Evolutionary conservation across 306 rosid genomes (phyloP), one percentile per base, ranked within the genome.

Genomic region (Ceratonia siliqua): DNA sequence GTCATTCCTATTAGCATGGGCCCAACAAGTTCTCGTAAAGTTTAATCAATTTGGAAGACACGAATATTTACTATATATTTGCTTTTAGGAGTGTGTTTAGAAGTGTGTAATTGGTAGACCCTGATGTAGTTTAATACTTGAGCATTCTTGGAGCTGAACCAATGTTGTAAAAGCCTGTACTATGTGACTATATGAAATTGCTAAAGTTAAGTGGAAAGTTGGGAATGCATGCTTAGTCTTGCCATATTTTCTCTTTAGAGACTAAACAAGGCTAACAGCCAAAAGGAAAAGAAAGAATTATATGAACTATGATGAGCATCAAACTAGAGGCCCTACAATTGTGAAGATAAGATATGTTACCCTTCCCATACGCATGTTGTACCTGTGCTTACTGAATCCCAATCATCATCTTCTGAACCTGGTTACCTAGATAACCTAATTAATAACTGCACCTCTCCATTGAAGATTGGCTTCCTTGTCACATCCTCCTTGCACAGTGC

Each of bases 71-170:
- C 1, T 43, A 13, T 43, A 13, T 43, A 13, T 13, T 43, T 14
- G 49, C 49, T 42, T 42, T 7, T 42, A 42, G 54, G 21, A n/a
- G n/a, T n/a, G 35, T 35, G 21, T 21, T 32, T 41, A 8, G 22
- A 62, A 74, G 36, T n/a, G 24, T 6, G 24, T 53, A 39, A 63
- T 13, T 52, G 54, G 61, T 64, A 27, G 15, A 41, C 57, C 61
- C 18, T 56, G 39, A 67, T 42, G 12, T 50, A 27, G 21, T 43
- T 22, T 11, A 72, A 41, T 18, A 69, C 36, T 52, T 32, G 17
- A 54, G 50, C 53, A 45, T 32, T 50, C 27, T 78, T 50, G 11
- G 21, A 17, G 55, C n/a, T 36, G 62, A 58, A 48, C 71, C 58
- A 69, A 46, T 45, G 4, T 36, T 58, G 8, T 32, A 8, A 2